These are phyloP conservation scores for Chrysanthemum seticuspe DNA, from an alignment of 129 eudicot genomes.

Conservation along the genomic window DNA sequence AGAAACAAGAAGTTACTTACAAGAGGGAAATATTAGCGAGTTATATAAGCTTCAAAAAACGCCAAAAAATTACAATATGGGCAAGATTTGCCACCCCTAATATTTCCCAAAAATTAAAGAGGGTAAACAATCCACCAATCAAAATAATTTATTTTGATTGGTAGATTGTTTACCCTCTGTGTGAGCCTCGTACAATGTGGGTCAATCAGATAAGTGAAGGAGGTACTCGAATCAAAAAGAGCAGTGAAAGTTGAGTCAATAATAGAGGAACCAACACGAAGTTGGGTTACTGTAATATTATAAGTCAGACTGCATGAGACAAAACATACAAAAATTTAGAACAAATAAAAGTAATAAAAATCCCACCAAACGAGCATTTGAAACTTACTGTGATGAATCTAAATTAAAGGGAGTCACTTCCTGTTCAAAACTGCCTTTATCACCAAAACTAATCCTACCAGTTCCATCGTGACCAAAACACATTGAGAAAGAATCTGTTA, in stretches of 20 bases:
- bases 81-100: no score
- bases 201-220: constrained; percentile 74
- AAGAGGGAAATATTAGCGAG: no score
- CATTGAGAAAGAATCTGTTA: constrained; percentile 88
- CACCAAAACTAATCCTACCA: constrained; percentile 87
- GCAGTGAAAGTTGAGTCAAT: constrained; percentile 62
- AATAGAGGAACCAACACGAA: constrained; percentile 66
- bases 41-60: no score
- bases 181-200: constrained; percentile 63
- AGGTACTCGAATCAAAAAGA: constrained; percentile 92
- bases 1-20: no score
- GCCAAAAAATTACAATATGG: no score
- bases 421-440: constrained; percentile 86
- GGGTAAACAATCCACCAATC: no score
- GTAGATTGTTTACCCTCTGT: constrained; percentile 63
- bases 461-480: constrained; percentile 89
- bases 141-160: constrained; percentile 15
- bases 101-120: no score
- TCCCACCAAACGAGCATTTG: neutral
- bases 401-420: constrained; percentile 76
- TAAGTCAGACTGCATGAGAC: constrained; percentile 69
- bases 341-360: neutral
- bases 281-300: constrained; percentile 59
- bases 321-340: neutral
- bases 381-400: constrained; percentile 74